Conservation (phyloP, 495 filamentous ascomycete species). For the Oleoguttula mirabilis region DNA sequence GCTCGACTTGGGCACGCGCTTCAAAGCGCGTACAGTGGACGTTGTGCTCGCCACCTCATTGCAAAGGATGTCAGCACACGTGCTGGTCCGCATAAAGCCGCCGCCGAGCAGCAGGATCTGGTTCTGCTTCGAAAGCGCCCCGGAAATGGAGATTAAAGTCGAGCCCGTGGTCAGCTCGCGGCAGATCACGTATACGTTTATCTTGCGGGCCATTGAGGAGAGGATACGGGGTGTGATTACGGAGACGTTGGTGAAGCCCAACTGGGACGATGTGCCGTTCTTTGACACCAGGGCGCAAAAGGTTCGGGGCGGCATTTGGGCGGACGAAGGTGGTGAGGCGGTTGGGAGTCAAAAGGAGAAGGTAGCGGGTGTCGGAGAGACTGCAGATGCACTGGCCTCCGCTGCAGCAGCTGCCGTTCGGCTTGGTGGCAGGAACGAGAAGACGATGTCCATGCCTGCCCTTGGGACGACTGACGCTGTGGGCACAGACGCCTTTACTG, state of each 20-base stretch:
- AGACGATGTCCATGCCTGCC: constrained; percentile 10
- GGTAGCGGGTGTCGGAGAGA: constrained; percentile 14
- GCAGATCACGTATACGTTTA: constrained; percentile 86
- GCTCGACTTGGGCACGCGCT: constrained; percentile 75
- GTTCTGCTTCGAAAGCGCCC: constrained; percentile 85
- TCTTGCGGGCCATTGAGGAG: constrained; percentile 86
- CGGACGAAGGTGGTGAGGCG: constrained; percentile 33
- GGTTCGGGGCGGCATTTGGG: constrained; percentile 86
- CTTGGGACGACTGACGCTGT: not conserved
- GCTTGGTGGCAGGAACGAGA: constrained; percentile 22
- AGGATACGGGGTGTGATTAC: constrained; percentile 84
- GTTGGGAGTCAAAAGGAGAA: not conserved
- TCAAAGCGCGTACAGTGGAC: constrained; percentile 83
- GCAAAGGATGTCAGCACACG: constrained; percentile 74
- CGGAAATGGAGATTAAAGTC: constrained; percentile 82
- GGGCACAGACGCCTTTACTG: too few relatives aligned
- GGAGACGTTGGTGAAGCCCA: constrained; percentile 84
- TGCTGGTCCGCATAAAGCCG: constrained; percentile 78
- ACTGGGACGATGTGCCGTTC: constrained; percentile 93
- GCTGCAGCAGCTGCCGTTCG: not conserved
- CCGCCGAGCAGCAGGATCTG: constrained; percentile 90
- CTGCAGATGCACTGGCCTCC: constrained; percentile 10
- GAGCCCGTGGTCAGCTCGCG: constrained; percentile 90
- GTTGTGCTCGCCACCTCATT: constrained; percentile 76
- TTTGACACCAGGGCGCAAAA: constrained; percentile 59